Percentiles rank a stretch among this genome's conserved stretches.
phyloP scores from a whole-genome alignment of 352 stramenopile genomes.

The Globisporangium acanthophoron region DNA sequence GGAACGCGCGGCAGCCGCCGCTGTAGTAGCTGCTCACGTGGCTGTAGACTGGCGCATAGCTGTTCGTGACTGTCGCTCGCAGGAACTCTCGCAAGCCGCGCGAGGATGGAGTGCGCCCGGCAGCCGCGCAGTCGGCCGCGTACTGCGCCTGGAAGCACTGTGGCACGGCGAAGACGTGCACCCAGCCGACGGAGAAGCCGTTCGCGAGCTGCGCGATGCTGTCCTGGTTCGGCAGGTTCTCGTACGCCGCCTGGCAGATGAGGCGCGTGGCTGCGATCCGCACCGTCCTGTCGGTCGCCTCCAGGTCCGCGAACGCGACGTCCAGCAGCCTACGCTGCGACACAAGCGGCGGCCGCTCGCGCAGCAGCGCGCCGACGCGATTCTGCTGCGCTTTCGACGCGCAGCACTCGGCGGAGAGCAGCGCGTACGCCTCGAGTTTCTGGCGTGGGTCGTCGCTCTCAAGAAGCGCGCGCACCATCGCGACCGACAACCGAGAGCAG shows the following conservation, averaged over 20 bases:
- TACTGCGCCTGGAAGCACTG: conserved; percentile 23
- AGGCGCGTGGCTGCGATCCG: conserved; percentile 37
- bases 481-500: no score
- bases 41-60: conserved; percentile 36
- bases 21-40: conserved; percentile 46
- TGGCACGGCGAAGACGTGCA: conserved; percentile 45
- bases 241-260: conserved; percentile 44
- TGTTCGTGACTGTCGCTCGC: conserved; percentile 19
- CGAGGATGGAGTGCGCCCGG: background rate
- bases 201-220: conserved; percentile 18
- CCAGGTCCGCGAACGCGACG: conserved; percentile 28
- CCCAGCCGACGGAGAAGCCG: conserved; percentile 46
- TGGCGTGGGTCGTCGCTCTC: conserved; percentile 19
- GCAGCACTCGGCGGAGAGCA: conserved; percentile 23
- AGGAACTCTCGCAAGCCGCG: conserved; percentile 25
- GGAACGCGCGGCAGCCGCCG: conserved; percentile 27
- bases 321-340: conserved; percentile 11
- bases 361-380: conserved; percentile 35
- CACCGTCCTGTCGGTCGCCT: conserved; percentile 31
- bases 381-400: conserved; percentile 38
- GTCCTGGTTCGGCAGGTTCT: conserved; percentile 39
- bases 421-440: conserved; percentile 30
- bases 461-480: conserved; percentile 9
- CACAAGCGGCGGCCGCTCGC: conserved; percentile 7
- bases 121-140: background rate